Evolutionary conservation across 2,329 filamentous ascomycete genomes (phyloP).

Genomic region (Colletotrichum higginsianum): DNA sequence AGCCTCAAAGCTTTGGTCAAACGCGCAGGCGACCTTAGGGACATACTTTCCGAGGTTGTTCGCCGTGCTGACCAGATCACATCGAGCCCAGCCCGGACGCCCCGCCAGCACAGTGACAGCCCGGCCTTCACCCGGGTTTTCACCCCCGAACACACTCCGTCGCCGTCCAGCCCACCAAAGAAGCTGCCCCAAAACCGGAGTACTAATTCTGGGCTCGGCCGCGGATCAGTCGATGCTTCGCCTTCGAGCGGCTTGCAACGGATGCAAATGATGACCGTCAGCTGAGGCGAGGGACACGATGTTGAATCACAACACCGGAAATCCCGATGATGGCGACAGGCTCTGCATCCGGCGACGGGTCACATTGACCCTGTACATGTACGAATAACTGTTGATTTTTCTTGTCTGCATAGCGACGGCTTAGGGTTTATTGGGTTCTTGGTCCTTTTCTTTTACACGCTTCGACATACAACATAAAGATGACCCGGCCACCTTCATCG

Average conservation of each 20-base stretch:
- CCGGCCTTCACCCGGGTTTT: constrained; percentile 79
- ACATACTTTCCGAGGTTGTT: constrained; percentile 72
- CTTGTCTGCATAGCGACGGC: constrained; percentile 46
- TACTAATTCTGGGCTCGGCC: constrained; percentile 66
- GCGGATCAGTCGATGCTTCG: constrained; percentile 66
- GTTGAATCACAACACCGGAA: background rate
- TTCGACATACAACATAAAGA: constrained; percentile 41
- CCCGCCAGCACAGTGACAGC: constrained; percentile 66
- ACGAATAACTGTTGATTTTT: constrained; percentile 43
- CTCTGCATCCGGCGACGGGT: constrained; percentile 3
- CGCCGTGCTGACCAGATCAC: constrained; percentile 72
- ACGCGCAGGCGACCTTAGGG: constrained; percentile 72
- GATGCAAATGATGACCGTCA: constrained; percentile 77
- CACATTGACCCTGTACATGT: constrained; percentile 42
- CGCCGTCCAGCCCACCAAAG: constrained; percentile 67
- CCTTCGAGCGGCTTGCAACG: constrained; percentile 67
- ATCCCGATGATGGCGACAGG: background rate
- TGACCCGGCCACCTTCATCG: constrained; percentile 11
- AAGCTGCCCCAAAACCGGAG: constrained; percentile 67
- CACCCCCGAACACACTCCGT: constrained; percentile 65
- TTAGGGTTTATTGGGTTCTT: constrained; percentile 30
- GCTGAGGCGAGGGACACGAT: constrained; percentile 52
- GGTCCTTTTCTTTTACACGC: constrained; percentile 26
- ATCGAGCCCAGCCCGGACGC: constrained; percentile 68
- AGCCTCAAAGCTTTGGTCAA: constrained; percentile 77